Evolutionary conservation across 2,329 filamentous ascomycete species (phyloP), one percentile per base, ranked within the genome.

Genomic region (Calycina herbarum): DNA sequence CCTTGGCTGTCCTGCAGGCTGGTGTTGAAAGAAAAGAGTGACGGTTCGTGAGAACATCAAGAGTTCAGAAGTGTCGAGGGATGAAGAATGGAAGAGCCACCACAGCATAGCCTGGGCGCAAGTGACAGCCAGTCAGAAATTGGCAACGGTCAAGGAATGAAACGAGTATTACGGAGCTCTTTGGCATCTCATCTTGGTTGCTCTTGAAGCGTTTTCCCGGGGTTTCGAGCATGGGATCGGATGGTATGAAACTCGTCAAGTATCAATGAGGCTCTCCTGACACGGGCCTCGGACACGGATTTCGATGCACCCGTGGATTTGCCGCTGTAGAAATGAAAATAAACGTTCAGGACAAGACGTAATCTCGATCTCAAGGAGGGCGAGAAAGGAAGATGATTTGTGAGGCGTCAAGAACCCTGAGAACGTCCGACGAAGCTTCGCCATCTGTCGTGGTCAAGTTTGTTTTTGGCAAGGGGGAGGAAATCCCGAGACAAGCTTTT

Each of bases 1-100:
- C 57, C 67, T 66, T 69, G 61, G 67, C 67, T 64, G 63, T 48
- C 66, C 66, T 61, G 59, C 64, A 69, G 70, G 61, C 67, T 63
- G 67, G 64, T 66, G 64, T 60, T 56, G 60, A 31, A 58, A 68
- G 59, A 57, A 45, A 40, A 56, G 61, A 11, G 48, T 54, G 48
- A 54, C 20, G 48, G 20, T 51, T 51, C 48, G 48, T 54, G 61
- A 64, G 51, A 35, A n/a, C 20, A 33, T 64, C 33, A 35, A 35
- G 29, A 13, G 15, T 31, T n/a, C 29, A 15, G 35, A 40, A 40
- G 40, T 35, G 56, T 27, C 27, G 56, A n/a, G 17, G 20, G 27
- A 35, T 5, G 62, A 62, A 63, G 57, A 29, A 61, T 24, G 48
- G 48, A 13, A 56, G 45, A 61, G 7, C n/a, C 29, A 15, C 57